Conservation (phyloP, 768 basidiomycete species). For the Boletus tylopilopsis region DNA sequence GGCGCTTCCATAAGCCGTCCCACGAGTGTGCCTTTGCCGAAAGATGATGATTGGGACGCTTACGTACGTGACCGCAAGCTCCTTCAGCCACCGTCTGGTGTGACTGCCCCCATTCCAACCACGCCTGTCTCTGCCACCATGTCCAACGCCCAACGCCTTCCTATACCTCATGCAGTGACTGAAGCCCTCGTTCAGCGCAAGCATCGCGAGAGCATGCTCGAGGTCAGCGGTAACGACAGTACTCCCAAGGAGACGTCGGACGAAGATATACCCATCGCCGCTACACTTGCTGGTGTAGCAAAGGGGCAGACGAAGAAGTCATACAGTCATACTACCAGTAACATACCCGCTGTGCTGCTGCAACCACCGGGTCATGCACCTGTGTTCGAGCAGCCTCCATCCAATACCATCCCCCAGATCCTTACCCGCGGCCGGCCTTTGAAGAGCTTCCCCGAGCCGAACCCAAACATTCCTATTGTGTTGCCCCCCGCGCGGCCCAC, state of each 20-base stretch:
- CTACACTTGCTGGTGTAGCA: slow-evolving; percentile 10
- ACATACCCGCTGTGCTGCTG: slow-evolving; percentile 26
- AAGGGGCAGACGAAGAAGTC: slow-evolving; percentile 18
- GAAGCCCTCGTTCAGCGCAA: slow-evolving; percentile 73
- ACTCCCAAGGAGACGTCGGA: slow-evolving; percentile 34
- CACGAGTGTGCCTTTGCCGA: slow-evolving; percentile 60
- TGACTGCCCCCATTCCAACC: slow-evolving; percentile 75
- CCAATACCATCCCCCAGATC: slow-evolving; percentile 20
- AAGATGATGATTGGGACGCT: slow-evolving; percentile 79
- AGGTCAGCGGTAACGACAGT: slow-evolving; percentile 33
- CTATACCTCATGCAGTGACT: slow-evolving; percentile 67
- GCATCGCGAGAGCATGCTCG: slow-evolving; percentile 65
- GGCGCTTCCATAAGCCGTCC: slow-evolving; percentile 63
- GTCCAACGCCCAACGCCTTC: slow-evolving; percentile 38
- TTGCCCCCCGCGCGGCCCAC: slow-evolving; percentile 29
- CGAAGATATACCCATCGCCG: slow-evolving; percentile 33
- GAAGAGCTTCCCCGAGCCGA: slow-evolving; percentile 20
- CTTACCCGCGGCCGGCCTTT: slow-evolving; percentile 19
- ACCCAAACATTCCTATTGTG: slow-evolving; percentile 29
- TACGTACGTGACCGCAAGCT: slow-evolving; percentile 85
- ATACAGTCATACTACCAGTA: slow-evolving; percentile 16
- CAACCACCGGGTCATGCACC: slow-evolving; percentile 31
- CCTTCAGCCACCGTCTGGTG: slow-evolving; percentile 76
- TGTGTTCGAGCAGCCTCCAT: slow-evolving; percentile 20
- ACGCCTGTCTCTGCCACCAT: slow-evolving; percentile 39